Conservation (phyloP, 371 early-diverging fungal species). For the Nematocida sp. region DNA sequence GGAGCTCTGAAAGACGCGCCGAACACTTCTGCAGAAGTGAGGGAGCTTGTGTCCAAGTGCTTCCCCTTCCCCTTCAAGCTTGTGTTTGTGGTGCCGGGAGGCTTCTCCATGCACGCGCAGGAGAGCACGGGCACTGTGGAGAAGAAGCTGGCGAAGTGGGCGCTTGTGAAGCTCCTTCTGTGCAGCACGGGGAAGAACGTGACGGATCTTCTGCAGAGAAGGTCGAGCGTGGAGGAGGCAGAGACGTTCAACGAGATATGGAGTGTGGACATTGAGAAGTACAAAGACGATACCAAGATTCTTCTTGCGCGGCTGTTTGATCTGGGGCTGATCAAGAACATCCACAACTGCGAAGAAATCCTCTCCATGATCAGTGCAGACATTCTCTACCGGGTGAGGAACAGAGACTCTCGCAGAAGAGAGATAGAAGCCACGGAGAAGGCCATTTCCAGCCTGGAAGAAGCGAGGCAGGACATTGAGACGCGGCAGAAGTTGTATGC, state of each 20-base stretch:
- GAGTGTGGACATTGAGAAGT: slow-evolving; percentile 6
- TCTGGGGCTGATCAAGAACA: slow-evolving; percentile 29
- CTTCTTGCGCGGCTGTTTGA: background rate
- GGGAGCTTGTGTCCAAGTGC: background rate
- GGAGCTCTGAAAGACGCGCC: background rate
- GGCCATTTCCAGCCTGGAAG: slow-evolving; percentile 55
- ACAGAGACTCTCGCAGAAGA: slow-evolving; percentile 46
- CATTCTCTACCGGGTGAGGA: slow-evolving; percentile 47
- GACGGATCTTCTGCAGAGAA: slow-evolving; percentile 20
- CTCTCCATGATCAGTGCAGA: slow-evolving; percentile 56
- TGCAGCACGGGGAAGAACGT: slow-evolving; percentile 18
- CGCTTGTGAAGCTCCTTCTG: background rate
- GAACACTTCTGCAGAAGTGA: background rate
- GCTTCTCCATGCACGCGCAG: background rate
- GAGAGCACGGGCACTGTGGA: background rate
- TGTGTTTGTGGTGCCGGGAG: slow-evolving; percentile 41
- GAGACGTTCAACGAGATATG: background rate
- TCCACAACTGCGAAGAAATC: slow-evolving; percentile 51
- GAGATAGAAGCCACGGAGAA: slow-evolving; percentile 59
- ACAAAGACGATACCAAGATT: slow-evolving; percentile 2
- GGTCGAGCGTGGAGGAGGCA: background rate
- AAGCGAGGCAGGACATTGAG: slow-evolving; percentile 73
- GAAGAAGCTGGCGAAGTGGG: slow-evolving; percentile 47
- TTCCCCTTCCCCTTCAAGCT: slow-evolving; percentile 41
- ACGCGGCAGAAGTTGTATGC: slow-evolving; percentile 69